Base-by-base conservation (phyloP, 2,329 filamentous ascomycete genomes). In the Fonsecaea monophora region DNA sequence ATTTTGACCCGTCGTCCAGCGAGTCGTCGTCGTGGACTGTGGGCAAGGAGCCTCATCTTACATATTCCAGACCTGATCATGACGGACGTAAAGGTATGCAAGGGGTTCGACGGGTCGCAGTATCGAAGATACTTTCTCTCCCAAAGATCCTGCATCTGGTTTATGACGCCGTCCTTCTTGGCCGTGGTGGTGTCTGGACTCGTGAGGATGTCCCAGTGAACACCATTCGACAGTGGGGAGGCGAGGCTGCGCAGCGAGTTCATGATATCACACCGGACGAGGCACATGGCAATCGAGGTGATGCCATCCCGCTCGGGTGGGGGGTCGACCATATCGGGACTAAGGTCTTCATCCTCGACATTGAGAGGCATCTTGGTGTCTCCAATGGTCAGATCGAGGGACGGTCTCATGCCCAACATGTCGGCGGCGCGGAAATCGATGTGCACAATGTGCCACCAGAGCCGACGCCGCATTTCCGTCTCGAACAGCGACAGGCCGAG, bases 21-120 rank as follows among this genome's bases (percentile, higher is more conserved):
- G 6, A 50, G 4, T 15, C 40, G 40, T 50, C 18, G 45, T 25
- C 45, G 45, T 25, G 45, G 45, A 50, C 45, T 50, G 53, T 56
- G 53, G 4, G 32, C 53, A 3, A 56, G 13, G 32, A 35, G 53
- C 53, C 30, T 56, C 32, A 56, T 34, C 53, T 56, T 56, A 13
- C 30, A 35, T 56, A 56, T 56, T 4, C 32, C n/a, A n/a, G 53
- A 56, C 25, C 53, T 2, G 15, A 38, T 38, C 53, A 56, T 56
- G 53, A 25, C 18, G 30, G 32, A 48, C 15, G 78, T 76, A 50
- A 84, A 72, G 53, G 79, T 76, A 64, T 80, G 79, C 69, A 78
- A 75, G 2, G 76, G 74, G 6, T 79, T 71, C 0, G 74, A 73
- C 1, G 73, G 72, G 65, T 79, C 77, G 69, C 73, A 78, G 53